Evolutionary conservation across 345 rosid species (phyloP).

Genomic region (Camelina hispida): DNA sequence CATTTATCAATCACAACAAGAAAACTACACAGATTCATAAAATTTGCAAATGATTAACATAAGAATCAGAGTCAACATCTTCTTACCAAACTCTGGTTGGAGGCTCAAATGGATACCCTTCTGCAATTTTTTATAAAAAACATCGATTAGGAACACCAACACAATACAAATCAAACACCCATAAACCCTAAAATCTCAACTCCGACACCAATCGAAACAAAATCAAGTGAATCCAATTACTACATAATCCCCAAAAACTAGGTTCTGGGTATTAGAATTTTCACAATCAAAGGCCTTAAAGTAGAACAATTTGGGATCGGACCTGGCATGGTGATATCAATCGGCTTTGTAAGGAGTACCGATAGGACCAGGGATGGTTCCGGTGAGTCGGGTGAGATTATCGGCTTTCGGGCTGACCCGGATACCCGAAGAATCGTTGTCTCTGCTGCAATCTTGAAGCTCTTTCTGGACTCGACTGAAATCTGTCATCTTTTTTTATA

Average conservation of each 20-base stretch:
- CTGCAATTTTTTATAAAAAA: constrained; percentile 52
- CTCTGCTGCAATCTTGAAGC: no score
- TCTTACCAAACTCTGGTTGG: constrained; percentile 98
- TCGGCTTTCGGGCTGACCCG: no score
- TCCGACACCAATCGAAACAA: constrained; percentile 20
- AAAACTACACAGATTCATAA: no score
- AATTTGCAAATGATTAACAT: no score
- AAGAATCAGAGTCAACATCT: constrained; percentile 17
- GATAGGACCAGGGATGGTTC: constrained; percentile 84
- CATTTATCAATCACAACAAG: no score
- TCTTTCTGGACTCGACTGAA: no score
- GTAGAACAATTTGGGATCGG: neutral
- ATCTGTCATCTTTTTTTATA: no score
- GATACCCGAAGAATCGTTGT: no score
- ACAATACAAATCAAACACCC: neutral
- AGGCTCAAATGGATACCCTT: constrained; percentile 99
- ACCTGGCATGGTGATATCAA: constrained; percentile 88
- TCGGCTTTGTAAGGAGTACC: constrained; percentile 96
- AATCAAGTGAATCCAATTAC: constrained; percentile 5
- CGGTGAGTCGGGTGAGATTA: constrained; percentile 71
- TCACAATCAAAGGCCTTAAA: neutral
- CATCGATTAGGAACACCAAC: neutral
- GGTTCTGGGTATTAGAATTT: neutral
- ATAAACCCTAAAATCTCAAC: constrained; percentile 15
- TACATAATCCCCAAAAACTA: constrained; percentile 15